These are phyloP conservation scores for Irpex sp. DNA, from an alignment of 1,284 basidiomycete species.

Conservation along the genomic window DNA sequence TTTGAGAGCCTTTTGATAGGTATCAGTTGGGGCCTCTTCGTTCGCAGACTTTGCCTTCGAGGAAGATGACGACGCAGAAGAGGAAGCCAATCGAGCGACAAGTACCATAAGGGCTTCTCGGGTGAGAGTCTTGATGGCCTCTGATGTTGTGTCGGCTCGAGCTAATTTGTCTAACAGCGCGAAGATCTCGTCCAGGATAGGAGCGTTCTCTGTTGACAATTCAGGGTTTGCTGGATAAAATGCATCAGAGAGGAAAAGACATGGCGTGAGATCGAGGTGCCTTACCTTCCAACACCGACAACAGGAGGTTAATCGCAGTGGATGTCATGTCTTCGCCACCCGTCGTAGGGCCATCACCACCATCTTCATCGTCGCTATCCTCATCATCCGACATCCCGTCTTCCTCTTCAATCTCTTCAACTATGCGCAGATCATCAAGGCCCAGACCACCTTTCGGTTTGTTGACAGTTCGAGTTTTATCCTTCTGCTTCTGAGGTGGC, in stretches of 20 bases:
- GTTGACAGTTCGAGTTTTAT: constrained; percentile 17
- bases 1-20: constrained; percentile 85
- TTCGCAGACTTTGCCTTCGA: constrained; percentile 33
- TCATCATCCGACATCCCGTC: constrained; percentile 16
- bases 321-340: constrained; percentile 57
- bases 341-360: constrained; percentile 24
- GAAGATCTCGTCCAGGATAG: constrained; percentile 72
- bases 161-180: constrained; percentile 59
- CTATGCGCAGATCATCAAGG: constrained; percentile 41
- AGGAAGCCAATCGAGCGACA: constrained; percentile 67
- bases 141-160: constrained; percentile 33
- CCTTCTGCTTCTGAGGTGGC: constrained; percentile 18
- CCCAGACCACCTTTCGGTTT: constrained; percentile 24
- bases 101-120: constrained; percentile 82
- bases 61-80: constrained; percentile 33
- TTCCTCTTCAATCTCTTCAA: constrained; percentile 30
- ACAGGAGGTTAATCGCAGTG: constrained; percentile 74
- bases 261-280: background rate
- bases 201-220: constrained; percentile 57
- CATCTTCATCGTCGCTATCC: constrained; percentile 56
- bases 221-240: constrained; percentile 56
- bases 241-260: background rate
- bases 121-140: constrained; percentile 53
- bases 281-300: constrained; percentile 81
- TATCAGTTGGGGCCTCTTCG: constrained; percentile 42